These are phyloP conservation scores for Dichotomopilus funicola DNA, from an alignment of 2,329 filamentous ascomycete genomes.

Conservation along the genomic window DNA sequence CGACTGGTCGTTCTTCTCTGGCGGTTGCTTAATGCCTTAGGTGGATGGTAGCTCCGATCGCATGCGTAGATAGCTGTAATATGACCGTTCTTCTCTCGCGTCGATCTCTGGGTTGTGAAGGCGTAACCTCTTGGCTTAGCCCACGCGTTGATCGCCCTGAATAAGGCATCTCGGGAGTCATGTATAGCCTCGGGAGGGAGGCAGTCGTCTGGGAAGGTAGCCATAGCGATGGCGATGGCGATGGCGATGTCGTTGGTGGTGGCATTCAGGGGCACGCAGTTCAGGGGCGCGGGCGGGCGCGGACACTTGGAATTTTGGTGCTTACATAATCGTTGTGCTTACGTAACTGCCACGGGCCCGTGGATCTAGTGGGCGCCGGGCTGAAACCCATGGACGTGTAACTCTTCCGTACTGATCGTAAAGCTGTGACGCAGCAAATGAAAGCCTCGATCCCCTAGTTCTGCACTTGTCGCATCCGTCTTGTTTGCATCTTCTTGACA, in stretches of 20 bases:
- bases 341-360: no score
- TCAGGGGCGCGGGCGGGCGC: no score
- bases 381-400: no score
- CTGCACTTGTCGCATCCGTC: no score
- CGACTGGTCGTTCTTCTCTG: not conserved
- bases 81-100: not conserved
- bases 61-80: not conserved
- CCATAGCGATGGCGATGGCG: not conserved
- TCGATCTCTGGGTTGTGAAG: not conserved
- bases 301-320: no score
- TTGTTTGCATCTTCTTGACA: no score
- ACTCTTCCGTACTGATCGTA: no score
- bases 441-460: no score
- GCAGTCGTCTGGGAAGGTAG: slow-evolving; percentile 4
- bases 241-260: not conserved
- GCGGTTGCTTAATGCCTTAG: not conserved
- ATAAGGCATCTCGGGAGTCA: not conserved
- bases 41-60: not conserved
- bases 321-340: no score
- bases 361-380: no score
- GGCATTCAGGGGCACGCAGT: no score
- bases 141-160: slow-evolving; percentile 1
- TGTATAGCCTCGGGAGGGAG: slow-evolving; percentile 1
- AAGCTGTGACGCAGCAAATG: no score
- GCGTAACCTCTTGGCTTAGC: not conserved